Evolutionary conservation across 2,329 filamentous ascomycete species (phyloP).

Genomic region (Xylariomycetidae sp.): DNA sequence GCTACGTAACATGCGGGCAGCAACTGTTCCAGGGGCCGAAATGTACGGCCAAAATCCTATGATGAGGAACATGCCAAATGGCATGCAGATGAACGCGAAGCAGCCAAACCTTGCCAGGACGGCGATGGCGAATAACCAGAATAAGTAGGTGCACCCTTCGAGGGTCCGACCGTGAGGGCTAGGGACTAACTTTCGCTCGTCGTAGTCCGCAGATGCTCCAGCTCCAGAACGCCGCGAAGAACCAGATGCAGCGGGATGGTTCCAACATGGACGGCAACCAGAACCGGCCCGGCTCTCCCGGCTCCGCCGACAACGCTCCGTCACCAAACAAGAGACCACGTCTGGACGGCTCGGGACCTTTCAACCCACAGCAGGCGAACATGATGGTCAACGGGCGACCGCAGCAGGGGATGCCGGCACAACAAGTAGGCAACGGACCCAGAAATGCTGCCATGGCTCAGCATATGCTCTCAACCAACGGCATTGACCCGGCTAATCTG

Average conservation of each 20-base stretch:
- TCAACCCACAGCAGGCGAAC: conserved; percentile 64
- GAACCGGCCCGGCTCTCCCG: conserved; percentile 75
- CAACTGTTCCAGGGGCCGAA: too few species aligned
- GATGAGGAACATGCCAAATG: conserved; percentile 63
- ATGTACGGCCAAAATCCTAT: conserved; percentile 57
- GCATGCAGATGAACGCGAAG: conserved; percentile 56
- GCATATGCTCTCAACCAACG: conserved; percentile 61
- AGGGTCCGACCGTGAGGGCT: not conserved
- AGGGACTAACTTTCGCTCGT: conserved; percentile 12
- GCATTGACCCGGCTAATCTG: conserved; percentile 71
- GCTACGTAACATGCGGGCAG: conserved; percentile 65
- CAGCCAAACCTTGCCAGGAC: conserved; percentile 62
- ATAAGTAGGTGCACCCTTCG: conserved; percentile 51
- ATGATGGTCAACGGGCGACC: conserved; percentile 73
- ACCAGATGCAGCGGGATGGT: conserved; percentile 82
- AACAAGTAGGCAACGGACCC: conserved; percentile 57
- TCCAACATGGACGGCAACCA: conserved; percentile 83
- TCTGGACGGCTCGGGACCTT: conserved; percentile 66
- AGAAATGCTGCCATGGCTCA: conserved; percentile 40
- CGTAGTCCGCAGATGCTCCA: conserved; percentile 66
- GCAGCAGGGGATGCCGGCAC: conserved; percentile 65
- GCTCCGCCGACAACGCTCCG: conserved; percentile 78
- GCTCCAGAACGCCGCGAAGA: conserved; percentile 63
- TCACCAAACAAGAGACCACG: conserved; percentile 89
- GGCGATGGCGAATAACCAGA: conserved; percentile 74